Base-by-base conservation (phyloP, 164 flowering plant species). In the Vitis rotundifolia region DNA sequence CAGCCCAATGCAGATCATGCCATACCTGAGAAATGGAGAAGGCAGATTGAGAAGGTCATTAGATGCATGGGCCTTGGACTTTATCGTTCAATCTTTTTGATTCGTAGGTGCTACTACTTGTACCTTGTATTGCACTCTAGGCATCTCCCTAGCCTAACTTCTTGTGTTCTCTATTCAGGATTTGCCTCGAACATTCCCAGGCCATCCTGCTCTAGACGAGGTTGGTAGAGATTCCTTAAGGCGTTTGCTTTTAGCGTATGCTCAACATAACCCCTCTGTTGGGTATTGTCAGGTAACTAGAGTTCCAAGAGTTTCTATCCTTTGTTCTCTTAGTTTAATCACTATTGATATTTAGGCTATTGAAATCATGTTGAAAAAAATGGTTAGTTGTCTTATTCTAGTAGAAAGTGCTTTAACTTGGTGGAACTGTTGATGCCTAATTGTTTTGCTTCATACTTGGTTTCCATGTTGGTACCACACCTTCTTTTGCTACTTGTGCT, bases 181-280 rank as follows among this genome's bases (percentile, higher is more conserved):
- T 69, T 68, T 80, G 76, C 84, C 84, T 49, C 85, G 99, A 44
- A 95, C 99, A 47, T 95, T 95, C 77, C 99, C 99, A 15, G 99
- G 98, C 16, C 99, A 95, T 79, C 99, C 98, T 83, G 98, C 99
- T 74, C 70, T 93, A 79, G 87, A 96, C 81, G 97, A 91, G 73
- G 77, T 86, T 76, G 98, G 99, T 61, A 84, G 99, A 75, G 83
- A 87, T 80, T 92, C 99, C 59, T 83, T 95, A 81, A 87, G 97
- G 81, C 98, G 97, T 68, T 68, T 93, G 63, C 93, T 95, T 67
- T 80, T 89, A 72, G 99, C 99, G 60, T 95, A 93, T 88, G 97
- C 98, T 81, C 86, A 88, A 8, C 99, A 95, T 77, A 95, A 95
- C 69, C 98, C 98, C 31, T 87, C 89, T 63, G 98, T 95, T 76